Evolutionary conservation across 2,329 filamentous ascomycete species (phyloP), one percentile per base, ranked within the genome.

Genomic region (Coleophoma eucalyptorum): DNA sequence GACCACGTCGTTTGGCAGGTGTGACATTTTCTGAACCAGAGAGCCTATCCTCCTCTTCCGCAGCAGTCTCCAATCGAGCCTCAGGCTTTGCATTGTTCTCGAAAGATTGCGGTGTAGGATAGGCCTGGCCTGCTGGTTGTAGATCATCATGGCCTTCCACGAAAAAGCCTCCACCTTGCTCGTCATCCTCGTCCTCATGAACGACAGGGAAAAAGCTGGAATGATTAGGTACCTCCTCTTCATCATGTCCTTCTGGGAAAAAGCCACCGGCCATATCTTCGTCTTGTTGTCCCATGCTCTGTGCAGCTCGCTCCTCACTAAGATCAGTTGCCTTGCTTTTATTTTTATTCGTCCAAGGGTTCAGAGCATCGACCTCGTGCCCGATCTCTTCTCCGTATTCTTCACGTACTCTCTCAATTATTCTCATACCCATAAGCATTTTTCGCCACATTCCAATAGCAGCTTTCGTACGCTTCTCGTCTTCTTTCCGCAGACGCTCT

Each of bases 341-440:
- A 26, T 71, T 70, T 33, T 65, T 68, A 48, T 74, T 77, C 26
- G 70, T 72, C 54, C 72, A 76, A 4, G 80, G 79, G 40, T 80
- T 81, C 54, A 82, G 74, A 1, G 80, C 75, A 15, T 82, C 78
- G 3, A 75, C 69, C 21, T 70, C 69, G 10, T 78, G 76, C 41
- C 74, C 72, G 4, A 80, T 72, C 35, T 69, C 67, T 46, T 84
- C 78, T 1, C 87, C 89, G 65, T 95, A 95, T 54, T 96, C 89
- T 49, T 84, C 78, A 38, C 77, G 77, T 38, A 95, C 86, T 45
- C 90, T 79, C 65, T 94, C 80, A 18, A 90, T 78, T 51, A 97
- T 94, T 3, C 90, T 79, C 69, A 97, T 65, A 0, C 92, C 92
- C 76, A 92, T 89, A 13, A 96, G 69, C 59, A 97, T 90, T 67